phyloP scores from a whole-genome alignment of 331 rosid species.

The Rhamnella rubrinervis region DNA sequence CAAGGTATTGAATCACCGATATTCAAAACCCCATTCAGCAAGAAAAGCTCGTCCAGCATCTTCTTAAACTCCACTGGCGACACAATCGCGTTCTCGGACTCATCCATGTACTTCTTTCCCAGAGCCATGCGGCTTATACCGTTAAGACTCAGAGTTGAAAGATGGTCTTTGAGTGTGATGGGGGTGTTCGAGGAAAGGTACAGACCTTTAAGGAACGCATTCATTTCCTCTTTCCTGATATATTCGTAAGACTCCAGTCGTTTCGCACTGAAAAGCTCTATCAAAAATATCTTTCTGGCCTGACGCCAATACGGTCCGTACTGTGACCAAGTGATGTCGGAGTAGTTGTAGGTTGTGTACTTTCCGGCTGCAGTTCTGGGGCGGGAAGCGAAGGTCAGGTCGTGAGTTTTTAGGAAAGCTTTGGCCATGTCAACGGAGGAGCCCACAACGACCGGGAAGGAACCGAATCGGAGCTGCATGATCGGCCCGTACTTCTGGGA shows the following conservation, averaged over 20 bases:
- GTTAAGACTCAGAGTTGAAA: constrained; percentile 51
- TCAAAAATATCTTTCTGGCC: constrained; percentile 58
- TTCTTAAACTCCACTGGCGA: constrained; percentile 63
- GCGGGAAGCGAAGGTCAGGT: constrained; percentile 39
- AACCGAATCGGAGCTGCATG: constrained; percentile 54
- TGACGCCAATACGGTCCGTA: constrained; percentile 78
- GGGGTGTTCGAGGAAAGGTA: constrained; percentile 16
- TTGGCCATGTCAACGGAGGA: constrained; percentile 53
- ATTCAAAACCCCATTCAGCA: constrained; percentile 62
- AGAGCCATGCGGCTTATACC: constrained; percentile 77
- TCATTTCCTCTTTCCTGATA: constrained; percentile 53
- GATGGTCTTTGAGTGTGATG: constrained; percentile 39
- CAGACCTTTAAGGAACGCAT: constrained; percentile 22
- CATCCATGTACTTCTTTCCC: constrained; percentile 60
- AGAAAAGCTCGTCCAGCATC: constrained; percentile 71
- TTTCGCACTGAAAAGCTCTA: constrained; percentile 54
- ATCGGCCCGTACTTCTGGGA: constrained; percentile 62
- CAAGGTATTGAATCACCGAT: constrained; percentile 77
- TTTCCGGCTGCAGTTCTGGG: constrained; percentile 69
- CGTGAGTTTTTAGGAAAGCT: constrained; percentile 63
- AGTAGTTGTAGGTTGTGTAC: constrained; percentile 63
- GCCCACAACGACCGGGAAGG: constrained; percentile 51
- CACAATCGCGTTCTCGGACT: constrained; percentile 28
- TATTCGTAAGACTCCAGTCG: constrained; percentile 59
- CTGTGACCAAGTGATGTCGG: constrained; percentile 75